Evolutionary conservation across 2,329 filamentous ascomycete species (phyloP), one percentile per base, ranked within the genome.

Genomic region (Venturia pyrina): DNA sequence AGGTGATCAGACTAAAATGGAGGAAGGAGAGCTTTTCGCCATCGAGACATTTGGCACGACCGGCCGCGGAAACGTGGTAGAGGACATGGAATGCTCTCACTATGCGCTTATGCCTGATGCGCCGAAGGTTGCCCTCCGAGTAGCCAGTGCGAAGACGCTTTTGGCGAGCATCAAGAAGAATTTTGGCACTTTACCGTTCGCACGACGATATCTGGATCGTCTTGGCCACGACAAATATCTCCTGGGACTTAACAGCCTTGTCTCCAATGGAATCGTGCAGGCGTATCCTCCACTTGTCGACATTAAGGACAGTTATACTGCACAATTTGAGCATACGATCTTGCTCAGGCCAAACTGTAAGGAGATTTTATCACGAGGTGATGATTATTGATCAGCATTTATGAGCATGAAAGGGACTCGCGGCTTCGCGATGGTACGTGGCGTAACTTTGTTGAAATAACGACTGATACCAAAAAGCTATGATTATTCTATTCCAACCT

Each of bases 41-140:
- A 96, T 97, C 71, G 93, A 97, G 80, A 97, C 93, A 0, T 97
- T 97, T 76, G 93, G 93, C 68, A 95, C 89, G 75, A 97, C 93
- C 28, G 93, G 93, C 69, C 93, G 91, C 75, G 93, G 92, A 69
- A 89, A 90, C 73, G 90, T 96, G 66, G 81, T 86, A 69, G 92
- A 97, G 73, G 91, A 96, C 78, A 81, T 87, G 76, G 93, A 96
- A 81, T 86, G 87, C 21, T 96, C 91, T 56, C 92, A 96, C 77
- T 98, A 97, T 72, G 92, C 91, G 59, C 87, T 89, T 75, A 82
- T 84, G 68, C 77, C 80, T 43, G 89, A 96, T 75, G 88, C 87
- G 4, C 85, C 88, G 62, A 90, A 91, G 73, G 87, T 90, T 8
- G 85, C 90, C 67, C 80, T 96, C 67, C 85, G 90, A 63, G 80